Evolutionary conservation across 768 basidiomycete genomes (phyloP).

Genomic region (Amanita fuliginea): DNA sequence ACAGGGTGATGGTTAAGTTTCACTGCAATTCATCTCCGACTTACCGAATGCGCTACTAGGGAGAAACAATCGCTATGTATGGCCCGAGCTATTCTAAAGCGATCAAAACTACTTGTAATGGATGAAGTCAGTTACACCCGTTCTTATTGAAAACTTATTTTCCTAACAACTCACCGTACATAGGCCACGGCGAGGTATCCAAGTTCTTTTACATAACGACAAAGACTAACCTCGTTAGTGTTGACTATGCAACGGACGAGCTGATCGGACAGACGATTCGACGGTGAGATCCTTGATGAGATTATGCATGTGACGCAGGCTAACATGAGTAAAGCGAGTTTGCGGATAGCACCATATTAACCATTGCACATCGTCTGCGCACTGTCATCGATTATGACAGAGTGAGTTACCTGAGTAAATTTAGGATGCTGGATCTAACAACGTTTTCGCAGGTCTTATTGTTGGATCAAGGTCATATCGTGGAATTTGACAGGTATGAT

Average conservation of each 20-base stretch:
- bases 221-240: conserved; percentile 24
- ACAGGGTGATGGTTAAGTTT: conserved; percentile 41
- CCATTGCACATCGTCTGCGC: conserved; percentile 72
- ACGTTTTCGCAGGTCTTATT: conserved; percentile 47
- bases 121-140: conserved; percentile 42
- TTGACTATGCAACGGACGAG: conserved; percentile 85
- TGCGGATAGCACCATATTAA: conserved; percentile 72
- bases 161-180: neutral
- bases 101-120: conserved; percentile 66
- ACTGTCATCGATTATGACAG: conserved; percentile 53
- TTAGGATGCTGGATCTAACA: neutral
- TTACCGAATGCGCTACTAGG: conserved; percentile 12
- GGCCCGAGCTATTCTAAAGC: conserved; percentile 70
- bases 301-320: conserved; percentile 9
- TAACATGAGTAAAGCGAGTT: conserved; percentile 43
- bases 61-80: conserved; percentile 73
- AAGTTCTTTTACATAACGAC: neutral
- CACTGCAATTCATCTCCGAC: neutral
- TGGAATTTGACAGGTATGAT: conserved; percentile 56
- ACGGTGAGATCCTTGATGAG: conserved; percentile 36
- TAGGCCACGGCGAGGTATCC: conserved; percentile 58
- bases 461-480: conserved; percentile 67
- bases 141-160: conserved; percentile 25
- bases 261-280: conserved; percentile 74
- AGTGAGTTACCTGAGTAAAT: neutral